These are phyloP conservation scores for Sequoiadendron giganteum DNA, from an alignment of 75 land plant genomes.

Conservation along the genomic window DNA sequence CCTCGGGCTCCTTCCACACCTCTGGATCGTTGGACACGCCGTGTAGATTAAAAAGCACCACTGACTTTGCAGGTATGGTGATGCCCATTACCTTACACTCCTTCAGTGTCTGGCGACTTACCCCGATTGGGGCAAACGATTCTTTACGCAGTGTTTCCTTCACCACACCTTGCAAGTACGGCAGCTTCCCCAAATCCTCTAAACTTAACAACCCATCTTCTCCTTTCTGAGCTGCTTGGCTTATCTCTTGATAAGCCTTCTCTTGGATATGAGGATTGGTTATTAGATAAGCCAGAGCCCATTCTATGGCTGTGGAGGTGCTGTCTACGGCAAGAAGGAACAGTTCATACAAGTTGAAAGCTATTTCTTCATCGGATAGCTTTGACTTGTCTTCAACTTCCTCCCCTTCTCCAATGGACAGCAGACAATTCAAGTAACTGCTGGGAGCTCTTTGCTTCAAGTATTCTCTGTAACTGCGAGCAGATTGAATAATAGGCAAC, in stretches of 20 bases:
- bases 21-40: neutral
- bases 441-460: neutral
- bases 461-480: neutral
- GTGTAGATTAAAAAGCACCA: neutral
- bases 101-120: neutral
- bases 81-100: neutral
- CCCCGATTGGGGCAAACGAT: neutral
- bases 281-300: too few species aligned
- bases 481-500: neutral
- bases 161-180: conserved; percentile 11
- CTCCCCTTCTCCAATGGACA: neutral
- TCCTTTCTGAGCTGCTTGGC: too few species aligned
- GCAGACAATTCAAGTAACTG: neutral
- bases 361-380: neutral
- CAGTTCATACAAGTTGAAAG: neutral
- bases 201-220: too few species aligned
- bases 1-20: neutral
- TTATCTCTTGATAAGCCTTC: too few species aligned
- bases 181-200: neutral
- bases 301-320: too few species aligned
- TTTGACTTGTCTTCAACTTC: too few species aligned
- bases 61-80: neutral
- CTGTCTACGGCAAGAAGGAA: too few species aligned
- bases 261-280: too few species aligned
- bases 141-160: conserved; percentile 11